Percentiles rank a stretch among this genome's conserved stretches.
These are phyloP conservation scores for Cytospora piceicola DNA, from an alignment of 2,329 filamentous ascomycete species.

Conservation along the genomic window DNA sequence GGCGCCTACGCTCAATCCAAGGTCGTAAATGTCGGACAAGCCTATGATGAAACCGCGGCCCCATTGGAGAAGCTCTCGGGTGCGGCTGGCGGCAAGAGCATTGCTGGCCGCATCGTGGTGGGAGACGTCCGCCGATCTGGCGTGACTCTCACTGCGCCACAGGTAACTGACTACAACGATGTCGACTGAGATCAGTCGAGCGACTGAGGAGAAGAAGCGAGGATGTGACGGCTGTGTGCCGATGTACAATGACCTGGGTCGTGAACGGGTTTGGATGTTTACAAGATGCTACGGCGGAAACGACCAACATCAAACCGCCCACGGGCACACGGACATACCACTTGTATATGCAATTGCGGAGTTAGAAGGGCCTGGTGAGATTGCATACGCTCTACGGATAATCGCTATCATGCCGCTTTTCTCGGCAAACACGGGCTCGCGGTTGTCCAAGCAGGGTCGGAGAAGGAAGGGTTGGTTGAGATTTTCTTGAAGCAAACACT, in stretches of 20 bases:
- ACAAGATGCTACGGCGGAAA: neutral
- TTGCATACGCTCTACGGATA: neutral
- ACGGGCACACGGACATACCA: neutral
- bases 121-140: conserved; percentile 4
- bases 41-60: conserved; percentile 22
- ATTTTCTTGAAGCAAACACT: conserved; percentile 7
- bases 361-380: neutral
- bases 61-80: conserved; percentile 30
- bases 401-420: neutral
- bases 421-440: conserved; percentile 9
- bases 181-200: conserved; percentile 5
- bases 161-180: conserved; percentile 8
- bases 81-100: conserved; percentile 21
- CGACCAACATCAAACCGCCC: neutral
- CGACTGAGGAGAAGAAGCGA: neutral
- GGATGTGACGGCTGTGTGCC: neutral
- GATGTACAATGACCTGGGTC: neutral
- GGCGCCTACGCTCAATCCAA: conserved; percentile 34
- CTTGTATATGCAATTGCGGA: neutral
- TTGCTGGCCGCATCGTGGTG: conserved; percentile 27
- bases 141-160: conserved; percentile 11
- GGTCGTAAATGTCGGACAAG: conserved; percentile 28
- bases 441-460: neutral
- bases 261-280: neutral
- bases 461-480: neutral